Conservation (phyloP, 768 basidiomycete species). For the Cystoderma amianthinum region DNA sequence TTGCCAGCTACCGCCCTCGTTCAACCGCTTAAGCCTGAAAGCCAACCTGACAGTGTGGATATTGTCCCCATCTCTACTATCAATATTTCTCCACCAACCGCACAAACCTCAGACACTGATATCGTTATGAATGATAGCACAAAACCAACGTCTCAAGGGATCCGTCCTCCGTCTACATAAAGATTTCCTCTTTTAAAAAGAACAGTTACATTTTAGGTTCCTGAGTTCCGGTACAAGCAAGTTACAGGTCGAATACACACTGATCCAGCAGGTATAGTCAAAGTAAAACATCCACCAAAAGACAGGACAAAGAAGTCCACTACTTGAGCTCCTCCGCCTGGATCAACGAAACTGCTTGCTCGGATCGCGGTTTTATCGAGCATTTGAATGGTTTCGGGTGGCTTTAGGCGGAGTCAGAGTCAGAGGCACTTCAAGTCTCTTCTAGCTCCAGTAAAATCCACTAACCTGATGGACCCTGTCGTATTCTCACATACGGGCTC, state of each 20-base stretch:
- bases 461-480: slow-evolving; percentile 57
- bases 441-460: neutral
- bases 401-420: slow-evolving; percentile 17
- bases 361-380: slow-evolving; percentile 52
- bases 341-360: slow-evolving; percentile 46
- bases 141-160: neutral
- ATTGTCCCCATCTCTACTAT: neutral
- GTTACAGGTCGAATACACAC: too few relatives aligned
- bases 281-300: slow-evolving; percentile 9
- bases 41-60: too few relatives aligned
- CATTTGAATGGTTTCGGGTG: slow-evolving; percentile 62
- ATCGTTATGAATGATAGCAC: neutral
- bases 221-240: too few relatives aligned
- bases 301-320: slow-evolving; percentile 3
- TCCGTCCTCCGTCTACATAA: too few relatives aligned
- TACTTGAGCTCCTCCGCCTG: slow-evolving; percentile 30
- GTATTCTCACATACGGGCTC: slow-evolving; percentile 52
- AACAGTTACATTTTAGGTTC: too few relatives aligned
- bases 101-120: neutral
- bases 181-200: too few relatives aligned
- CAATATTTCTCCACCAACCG: neutral
- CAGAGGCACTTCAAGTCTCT: too few relatives aligned
- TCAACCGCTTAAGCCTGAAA: too few relatives aligned
- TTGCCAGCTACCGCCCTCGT: too few relatives aligned
- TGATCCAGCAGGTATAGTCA: slow-evolving; percentile 1